Evolutionary conservation across 139 green algal genomes (phyloP), one percentile per base, ranked within the genome.

Genomic region (Volvox reticuliferus): DNA sequence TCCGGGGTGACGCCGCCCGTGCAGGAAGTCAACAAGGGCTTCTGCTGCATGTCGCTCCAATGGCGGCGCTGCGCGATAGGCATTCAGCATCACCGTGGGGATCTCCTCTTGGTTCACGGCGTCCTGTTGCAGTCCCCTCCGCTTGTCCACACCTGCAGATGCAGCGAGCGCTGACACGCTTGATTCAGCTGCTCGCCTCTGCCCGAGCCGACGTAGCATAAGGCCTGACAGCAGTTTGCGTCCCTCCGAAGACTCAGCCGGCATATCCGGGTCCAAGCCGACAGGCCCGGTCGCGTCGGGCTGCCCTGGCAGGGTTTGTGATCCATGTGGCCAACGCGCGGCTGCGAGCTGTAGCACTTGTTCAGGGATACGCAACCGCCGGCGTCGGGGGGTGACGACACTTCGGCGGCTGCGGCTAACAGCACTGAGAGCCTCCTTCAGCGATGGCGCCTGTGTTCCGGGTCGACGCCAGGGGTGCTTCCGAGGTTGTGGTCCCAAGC

Each of bases 11-110:
- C 37, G n/a, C 61, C 81, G 61, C 17, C 81, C 81, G 13, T 62
- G 61, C 61, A 88, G 82, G 82, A 88, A 88, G 0, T 65, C 82
- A 26, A 88, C 33, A 35, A 88, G 33, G 20, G 32, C 82, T 24
- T 65, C 63, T 19, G 20, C 82, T 35, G 13, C 13, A 33, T 79
- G 55, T 21, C 35, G 82, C 33, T 79, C 63, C 32, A n/a, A n/a
- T 24, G 32, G 26, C 21, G 63, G 14, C 9, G 82, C 82, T 3
- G 63, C 32, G 5, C 32, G 33, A 30, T 79, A 67, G 69, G 79
- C 89, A 9, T n/a, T 0, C 77, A 90, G 20, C 75, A 36, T 78
- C 75, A 21, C 44, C 35, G 30, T 76, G 35, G 35, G 68, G 3
- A 65, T 22, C 28, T 62, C 65, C 80, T 88, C 82, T 17, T 73